Base-by-base conservation (phyloP, 371 early-diverging fungal species). In the Neoconidiobolus thromboides region DNA sequence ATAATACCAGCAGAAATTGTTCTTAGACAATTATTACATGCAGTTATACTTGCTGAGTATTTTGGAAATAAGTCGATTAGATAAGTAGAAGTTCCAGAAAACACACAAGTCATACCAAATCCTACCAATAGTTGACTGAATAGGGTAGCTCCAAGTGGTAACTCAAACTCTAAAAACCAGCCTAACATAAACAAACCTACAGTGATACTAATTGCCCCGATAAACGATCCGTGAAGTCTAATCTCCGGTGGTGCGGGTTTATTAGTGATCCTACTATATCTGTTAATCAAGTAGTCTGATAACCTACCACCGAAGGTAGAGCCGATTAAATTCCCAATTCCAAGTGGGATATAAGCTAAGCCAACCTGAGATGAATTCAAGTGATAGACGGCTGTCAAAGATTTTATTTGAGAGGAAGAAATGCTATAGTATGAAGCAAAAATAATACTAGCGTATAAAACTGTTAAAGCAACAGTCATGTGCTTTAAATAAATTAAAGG, bases 391-490 rank as follows among this genome's bases (percentile, higher is more conserved):
- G 48, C 47, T 3, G 58, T 62, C 0, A 73, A 55, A 52, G 68
- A 67, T 36, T 67, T 64, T 0, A 74, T 71, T 43, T 74, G 43
- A 38, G 65, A 70, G 0, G 74, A 62, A 38, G 74, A 70, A 26
- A 76, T 61, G 60, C 72, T 73, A 55, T 74, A 76, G 71, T 72
- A 73, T 48, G 73, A 73, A 3, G 73, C 77, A 63, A 76, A 81
- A 3, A 76, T 70, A 41, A 76, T 61, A 7, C 77, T 73, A 39
- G 73, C 74, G 43, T 79, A 78, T 1, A 73, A 61, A 0, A 75
- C 71, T 1, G 71, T 58, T 26, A 80, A 50, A 10, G 76, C 47
- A 12, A 80, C 76, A 0, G 68, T 66, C 0, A 75, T 72, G 52
- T 74, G 66, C 4, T 46, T 61, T 15, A 80, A 52, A 39, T 76